Evolutionary conservation across 2,329 filamentous ascomycete species (phyloP).

Genomic region (Colletotrichum simmondsii): DNA sequence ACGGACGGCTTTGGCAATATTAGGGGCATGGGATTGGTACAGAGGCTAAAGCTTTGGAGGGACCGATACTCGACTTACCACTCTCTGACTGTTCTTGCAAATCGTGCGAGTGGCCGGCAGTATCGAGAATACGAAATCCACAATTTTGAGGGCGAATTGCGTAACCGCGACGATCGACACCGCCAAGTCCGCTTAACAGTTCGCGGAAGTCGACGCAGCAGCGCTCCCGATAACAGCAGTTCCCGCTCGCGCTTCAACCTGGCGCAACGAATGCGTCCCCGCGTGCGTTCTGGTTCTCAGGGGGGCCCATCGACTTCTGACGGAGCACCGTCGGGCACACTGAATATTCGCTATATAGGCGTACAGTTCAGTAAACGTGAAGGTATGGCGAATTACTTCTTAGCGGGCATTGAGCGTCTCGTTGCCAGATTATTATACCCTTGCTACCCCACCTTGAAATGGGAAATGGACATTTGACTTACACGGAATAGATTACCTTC

Average conservation of each 20-base stretch:
- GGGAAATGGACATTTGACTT: not conserved
- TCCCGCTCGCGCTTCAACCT: conserved; percentile 54
- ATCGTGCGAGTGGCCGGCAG: conserved; percentile 52
- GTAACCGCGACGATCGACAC: conserved; percentile 57
- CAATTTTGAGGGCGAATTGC: conserved; percentile 58
- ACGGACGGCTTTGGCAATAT: conserved; percentile 62
- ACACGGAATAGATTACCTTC: conserved; percentile 51
- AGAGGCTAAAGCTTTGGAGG: conserved; percentile 63
- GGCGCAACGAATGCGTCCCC: conserved; percentile 53
- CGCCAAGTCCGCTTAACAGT: conserved; percentile 57
- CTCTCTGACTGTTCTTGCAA: conserved; percentile 59
- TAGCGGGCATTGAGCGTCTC: not conserved
- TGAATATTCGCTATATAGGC: conserved; percentile 60
- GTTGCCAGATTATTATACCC: not conserved
- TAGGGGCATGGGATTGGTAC: conserved; percentile 61
- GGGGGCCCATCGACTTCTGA: conserved; percentile 37
- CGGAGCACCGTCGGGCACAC: conserved; percentile 37
- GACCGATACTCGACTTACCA: conserved; percentile 60
- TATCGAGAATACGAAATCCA: conserved; percentile 61
- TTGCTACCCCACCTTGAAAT: not conserved
- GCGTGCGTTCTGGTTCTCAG: conserved; percentile 46
- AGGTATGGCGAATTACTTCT: conserved; percentile 46
- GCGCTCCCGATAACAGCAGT: conserved; percentile 49
- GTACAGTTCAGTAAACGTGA: conserved; percentile 61
- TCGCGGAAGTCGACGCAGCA: conserved; percentile 52